Percentiles rank a stretch among this genome's conserved stretches.
Evolutionary conservation across 441 rosid genomes (phyloP).

Genomic region (Manihot esculenta): DNA sequence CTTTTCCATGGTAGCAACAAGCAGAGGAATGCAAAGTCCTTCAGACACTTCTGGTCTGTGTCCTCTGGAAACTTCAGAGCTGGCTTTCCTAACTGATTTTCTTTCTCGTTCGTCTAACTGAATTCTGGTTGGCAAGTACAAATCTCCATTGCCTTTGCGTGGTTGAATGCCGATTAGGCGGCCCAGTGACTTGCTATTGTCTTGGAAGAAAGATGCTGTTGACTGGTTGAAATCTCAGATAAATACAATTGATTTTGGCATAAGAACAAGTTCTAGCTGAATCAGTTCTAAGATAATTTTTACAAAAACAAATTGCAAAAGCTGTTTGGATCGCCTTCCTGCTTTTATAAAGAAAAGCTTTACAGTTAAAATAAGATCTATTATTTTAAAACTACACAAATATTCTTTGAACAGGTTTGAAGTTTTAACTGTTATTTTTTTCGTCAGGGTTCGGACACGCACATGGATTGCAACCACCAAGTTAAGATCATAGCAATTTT

Average conservation of each 20-base stretch:
- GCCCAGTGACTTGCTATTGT: conserved; percentile 43
- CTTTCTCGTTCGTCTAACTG: conserved; percentile 20
- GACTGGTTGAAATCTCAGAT: conserved; percentile 33
- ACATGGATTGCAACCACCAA: too few species aligned
- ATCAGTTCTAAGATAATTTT: neutral
- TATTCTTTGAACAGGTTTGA: too few species aligned
- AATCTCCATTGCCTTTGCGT: conserved; percentile 29
- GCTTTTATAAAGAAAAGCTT: too few species aligned
- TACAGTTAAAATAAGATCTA: too few species aligned
- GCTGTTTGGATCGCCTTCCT: too few species aligned
- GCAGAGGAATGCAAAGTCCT: conserved; percentile 56
- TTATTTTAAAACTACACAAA: too few species aligned
- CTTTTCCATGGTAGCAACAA: conserved; percentile 37
- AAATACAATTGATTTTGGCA: neutral
- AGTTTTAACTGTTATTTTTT: too few species aligned
- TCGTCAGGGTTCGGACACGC: too few species aligned
- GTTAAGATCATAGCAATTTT: too few species aligned
- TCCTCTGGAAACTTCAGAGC: conserved; percentile 21
- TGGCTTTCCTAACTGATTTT: conserved; percentile 1
- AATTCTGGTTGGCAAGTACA: conserved; percentile 31
- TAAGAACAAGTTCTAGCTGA: neutral
- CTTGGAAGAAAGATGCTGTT: conserved; percentile 55
- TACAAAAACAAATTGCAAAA: too few species aligned
- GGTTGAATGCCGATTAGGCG: conserved; percentile 45
- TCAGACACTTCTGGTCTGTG: conserved; percentile 25